Conservation (phyloP, 495 filamentous ascomycete genomes). For the Xanthoparmelia taractica region DNA sequence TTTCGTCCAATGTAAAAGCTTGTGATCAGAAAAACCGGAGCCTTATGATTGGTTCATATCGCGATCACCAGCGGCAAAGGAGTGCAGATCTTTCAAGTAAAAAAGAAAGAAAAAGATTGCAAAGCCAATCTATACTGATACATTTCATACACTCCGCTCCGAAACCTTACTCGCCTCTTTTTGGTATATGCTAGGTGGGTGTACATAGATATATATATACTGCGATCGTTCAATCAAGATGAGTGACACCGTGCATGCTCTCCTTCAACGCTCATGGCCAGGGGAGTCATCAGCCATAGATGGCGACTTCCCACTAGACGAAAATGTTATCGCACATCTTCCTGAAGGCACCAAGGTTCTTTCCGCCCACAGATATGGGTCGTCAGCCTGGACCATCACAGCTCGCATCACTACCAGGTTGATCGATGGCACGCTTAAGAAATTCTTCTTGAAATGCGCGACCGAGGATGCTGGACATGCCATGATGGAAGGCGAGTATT, state of each 20-base stretch:
- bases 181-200: background rate
- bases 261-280: background rate
- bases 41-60: no score
- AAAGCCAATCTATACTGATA: background rate
- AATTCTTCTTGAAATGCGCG: constrained; percentile 30
- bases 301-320: constrained; percentile 1
- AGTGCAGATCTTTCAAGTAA: background rate
- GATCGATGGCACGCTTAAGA: constrained; percentile 5
- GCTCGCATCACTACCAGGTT: constrained; percentile 10
- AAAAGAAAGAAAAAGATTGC: background rate
- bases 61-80: background rate
- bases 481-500: constrained; percentile 41
- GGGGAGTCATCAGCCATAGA: background rate
- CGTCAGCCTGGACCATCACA: constrained; percentile 18
- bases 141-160: background rate
- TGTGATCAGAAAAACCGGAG: no score
- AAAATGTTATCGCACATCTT: constrained; percentile 8
- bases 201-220: background rate
- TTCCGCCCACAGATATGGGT: constrained; percentile 12
- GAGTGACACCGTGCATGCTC: background rate
- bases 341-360: constrained; percentile 16
- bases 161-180: background rate
- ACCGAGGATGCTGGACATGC: constrained; percentile 28
- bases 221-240: background rate
- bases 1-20: no score